Percentiles rank a stretch among this genome's conserved stretches.
Conservation (phyloP, 1,284 basidiomycete species). For the Fomitopsis schrenkii region DNA sequence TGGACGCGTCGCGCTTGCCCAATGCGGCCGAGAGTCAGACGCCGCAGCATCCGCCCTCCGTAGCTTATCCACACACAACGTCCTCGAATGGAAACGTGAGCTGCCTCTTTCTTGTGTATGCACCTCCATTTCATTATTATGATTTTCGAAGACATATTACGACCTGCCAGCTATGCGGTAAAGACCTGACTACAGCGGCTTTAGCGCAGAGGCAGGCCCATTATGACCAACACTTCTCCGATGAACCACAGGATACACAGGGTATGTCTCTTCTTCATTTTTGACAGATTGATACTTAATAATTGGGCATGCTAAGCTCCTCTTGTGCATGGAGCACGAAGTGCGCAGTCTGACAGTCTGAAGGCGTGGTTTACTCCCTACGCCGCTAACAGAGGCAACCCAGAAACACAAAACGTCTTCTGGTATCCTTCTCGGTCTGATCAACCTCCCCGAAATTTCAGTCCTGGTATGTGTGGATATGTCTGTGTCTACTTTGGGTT, state of each 20-base stretch:
- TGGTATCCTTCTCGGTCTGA: constrained; percentile 50
- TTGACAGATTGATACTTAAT: neutral
- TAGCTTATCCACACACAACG: neutral
- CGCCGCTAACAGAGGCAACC: constrained; percentile 4
- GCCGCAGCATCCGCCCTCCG: constrained; percentile 5
- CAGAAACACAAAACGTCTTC: constrained; percentile 45
- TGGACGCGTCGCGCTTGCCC: constrained; percentile 10
- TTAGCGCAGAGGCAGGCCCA: constrained; percentile 38
- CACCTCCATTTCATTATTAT: neutral
- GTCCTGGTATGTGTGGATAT: constrained; percentile 50
- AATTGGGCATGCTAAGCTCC: neutral
- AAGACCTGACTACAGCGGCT: constrained; percentile 34
- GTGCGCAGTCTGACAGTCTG: neutral
- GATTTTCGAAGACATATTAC: neutral
- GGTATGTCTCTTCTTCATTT: no score
- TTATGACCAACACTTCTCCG: constrained; percentile 43
- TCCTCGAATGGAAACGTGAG: neutral
- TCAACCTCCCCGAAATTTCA: constrained; percentile 64
- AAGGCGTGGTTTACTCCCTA: constrained; percentile 6
- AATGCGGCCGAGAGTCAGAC: neutral
- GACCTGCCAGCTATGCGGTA: constrained; percentile 48
- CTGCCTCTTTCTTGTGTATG: neutral
- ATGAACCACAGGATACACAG: constrained; percentile 1
- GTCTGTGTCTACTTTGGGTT: no score
- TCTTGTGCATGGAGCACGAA: neutral